These are phyloP conservation scores for Cryphonectria carpinicola DNA, from an alignment of 2,329 filamentous ascomycete species.

Conservation along the genomic window DNA sequence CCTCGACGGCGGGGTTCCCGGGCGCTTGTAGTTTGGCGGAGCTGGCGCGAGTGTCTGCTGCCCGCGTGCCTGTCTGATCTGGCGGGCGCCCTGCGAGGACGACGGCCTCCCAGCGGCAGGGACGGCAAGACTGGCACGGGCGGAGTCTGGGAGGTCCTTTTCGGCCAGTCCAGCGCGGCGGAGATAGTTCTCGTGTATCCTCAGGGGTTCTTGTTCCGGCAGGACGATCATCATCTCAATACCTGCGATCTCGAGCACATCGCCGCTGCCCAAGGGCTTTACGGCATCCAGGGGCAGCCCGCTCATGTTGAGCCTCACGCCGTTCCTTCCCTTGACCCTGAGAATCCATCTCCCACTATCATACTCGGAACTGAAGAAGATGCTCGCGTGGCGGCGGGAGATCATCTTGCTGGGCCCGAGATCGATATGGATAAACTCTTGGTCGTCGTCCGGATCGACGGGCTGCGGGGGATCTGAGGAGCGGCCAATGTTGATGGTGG, in stretches of 20 bases:
- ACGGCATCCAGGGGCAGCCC: conserved; percentile 69
- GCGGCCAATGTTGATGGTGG: conserved; percentile 77
- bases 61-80: conserved; percentile 32
- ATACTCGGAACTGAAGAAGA: conserved; percentile 70
- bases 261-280: conserved; percentile 76
- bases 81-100: conserved; percentile 33
- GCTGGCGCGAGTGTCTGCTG: conserved; percentile 61
- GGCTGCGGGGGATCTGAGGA: conserved; percentile 57
- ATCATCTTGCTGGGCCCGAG: conserved; percentile 83
- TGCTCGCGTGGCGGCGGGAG: conserved; percentile 75
- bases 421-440: conserved; percentile 77
- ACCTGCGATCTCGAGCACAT: conserved; percentile 88
- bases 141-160: conserved; percentile 32
- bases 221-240: conserved; percentile 99
- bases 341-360: conserved; percentile 79
- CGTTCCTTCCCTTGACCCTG: conserved; percentile 87
- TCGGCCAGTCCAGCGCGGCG: conserved; percentile 64
- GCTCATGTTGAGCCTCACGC: conserved; percentile 79
- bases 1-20: conserved; percentile 62
- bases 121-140: conserved; percentile 17
- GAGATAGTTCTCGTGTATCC: conserved; percentile 70
- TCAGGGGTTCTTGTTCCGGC: conserved; percentile 70
- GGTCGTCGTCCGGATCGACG: conserved; percentile 49
- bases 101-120: conserved; percentile 34
- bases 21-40: conserved; percentile 62